Conservation (phyloP, 345 rosid genomes). For the Cochlearia excelsa region DNA sequence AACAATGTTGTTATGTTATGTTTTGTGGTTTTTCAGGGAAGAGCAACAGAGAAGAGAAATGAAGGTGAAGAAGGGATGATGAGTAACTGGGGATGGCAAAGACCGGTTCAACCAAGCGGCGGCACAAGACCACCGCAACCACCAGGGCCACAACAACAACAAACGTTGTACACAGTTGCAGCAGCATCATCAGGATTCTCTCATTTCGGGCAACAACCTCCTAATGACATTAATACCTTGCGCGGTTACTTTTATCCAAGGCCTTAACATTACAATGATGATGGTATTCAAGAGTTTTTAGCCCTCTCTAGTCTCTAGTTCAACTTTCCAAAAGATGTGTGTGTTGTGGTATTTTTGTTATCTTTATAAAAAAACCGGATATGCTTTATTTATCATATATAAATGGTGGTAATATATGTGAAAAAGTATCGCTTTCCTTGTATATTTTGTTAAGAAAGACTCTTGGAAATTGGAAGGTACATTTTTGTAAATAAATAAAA, state of each 20-base stretch:
- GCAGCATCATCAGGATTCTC: conserved; percentile 48
- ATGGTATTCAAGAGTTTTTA: no score
- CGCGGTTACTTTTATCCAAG: conserved; percentile 33
- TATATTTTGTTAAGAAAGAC: no score
- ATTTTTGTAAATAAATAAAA: no score
- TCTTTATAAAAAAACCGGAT: no score
- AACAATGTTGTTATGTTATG: not conserved
- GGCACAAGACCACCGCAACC: conserved; percentile 16
- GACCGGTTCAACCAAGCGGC: conserved; percentile 29
- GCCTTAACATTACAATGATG: conserved; percentile 17
- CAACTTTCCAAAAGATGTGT: not conserved
- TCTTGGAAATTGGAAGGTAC: no score
- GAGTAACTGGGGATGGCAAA: conserved; percentile 41
- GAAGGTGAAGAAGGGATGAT: conserved; percentile 27
- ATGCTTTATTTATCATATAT: no score
- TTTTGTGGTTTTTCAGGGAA: conserved; percentile 15
- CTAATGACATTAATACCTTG: conserved; percentile 24
- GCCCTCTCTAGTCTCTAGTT: no score
- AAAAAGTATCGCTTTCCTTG: no score
- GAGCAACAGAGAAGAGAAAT: conserved; percentile 29
- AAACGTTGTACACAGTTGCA: conserved; percentile 32
- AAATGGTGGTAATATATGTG: no score
- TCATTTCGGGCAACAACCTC: conserved; percentile 37
- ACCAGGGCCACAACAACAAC: conserved; percentile 18
- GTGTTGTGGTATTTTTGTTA: not conserved